These are phyloP conservation scores for Typha latifolia DNA, from an alignment of 176 grass and related monocot genomes.

Conservation along the genomic window DNA sequence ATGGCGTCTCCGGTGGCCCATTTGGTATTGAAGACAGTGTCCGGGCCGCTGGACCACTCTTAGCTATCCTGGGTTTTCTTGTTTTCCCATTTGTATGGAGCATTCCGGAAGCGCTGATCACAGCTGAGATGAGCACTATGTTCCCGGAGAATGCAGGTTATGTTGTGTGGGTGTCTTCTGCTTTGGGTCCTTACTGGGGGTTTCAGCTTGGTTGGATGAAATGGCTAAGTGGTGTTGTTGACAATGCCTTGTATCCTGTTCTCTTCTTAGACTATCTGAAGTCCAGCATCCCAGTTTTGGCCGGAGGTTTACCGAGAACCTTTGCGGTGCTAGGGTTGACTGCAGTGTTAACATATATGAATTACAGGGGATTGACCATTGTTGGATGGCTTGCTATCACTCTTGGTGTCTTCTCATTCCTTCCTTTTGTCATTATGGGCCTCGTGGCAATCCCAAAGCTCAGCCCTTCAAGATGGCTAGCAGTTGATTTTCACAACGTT, in stretches of 20 bases:
- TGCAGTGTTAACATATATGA: constrained; percentile 21
- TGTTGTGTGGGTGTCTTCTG: constrained; percentile 33
- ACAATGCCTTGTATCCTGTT: constrained; percentile 27
- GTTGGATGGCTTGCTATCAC: constrained; percentile 36
- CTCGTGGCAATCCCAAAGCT: constrained; percentile 18
- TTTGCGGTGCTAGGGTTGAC: constrained; percentile 26
- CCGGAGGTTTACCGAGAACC: constrained; percentile 3
- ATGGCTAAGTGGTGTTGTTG: constrained; percentile 43
- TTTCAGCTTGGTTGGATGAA: constrained; percentile 42
- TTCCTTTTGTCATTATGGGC: constrained; percentile 39
- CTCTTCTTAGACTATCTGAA: constrained; percentile 37
- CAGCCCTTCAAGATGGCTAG: constrained; percentile 26
- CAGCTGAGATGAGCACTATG: constrained; percentile 34
- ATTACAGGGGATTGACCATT: constrained; percentile 32
- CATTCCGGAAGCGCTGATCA: constrained; percentile 33
- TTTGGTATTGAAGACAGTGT: constrained; percentile 33
- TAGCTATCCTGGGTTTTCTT: constrained; percentile 34
- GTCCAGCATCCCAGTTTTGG: constrained; percentile 14
- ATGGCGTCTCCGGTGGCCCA: constrained; percentile 36
- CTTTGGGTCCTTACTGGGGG: constrained; percentile 37
- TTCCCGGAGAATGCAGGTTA: constrained; percentile 37
- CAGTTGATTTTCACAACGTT: neutral
- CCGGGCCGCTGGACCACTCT: constrained; percentile 27
- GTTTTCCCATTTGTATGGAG: constrained; percentile 38
- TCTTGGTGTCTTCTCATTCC: constrained; percentile 27